Evolutionary conservation across 129 eudicot genomes (phyloP).

Genomic region (Lactuca sativa): DNA sequence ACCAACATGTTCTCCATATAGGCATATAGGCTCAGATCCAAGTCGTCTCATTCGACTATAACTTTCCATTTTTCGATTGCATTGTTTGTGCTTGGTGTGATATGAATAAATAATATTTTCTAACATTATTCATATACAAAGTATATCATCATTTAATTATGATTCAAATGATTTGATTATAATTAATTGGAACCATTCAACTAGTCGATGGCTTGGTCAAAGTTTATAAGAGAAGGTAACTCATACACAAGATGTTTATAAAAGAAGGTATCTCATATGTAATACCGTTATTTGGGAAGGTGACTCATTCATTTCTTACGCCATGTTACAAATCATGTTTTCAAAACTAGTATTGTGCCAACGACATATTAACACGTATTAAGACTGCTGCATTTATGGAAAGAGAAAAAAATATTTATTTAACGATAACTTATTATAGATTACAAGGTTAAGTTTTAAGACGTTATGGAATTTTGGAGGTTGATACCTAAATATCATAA

Average conservation of each 20-base stretch:
- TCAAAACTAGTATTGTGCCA: background rate
- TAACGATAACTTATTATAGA: background rate
- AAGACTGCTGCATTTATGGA: background rate
- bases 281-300: slow-evolving; percentile 8
- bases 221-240: background rate
- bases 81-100: no score
- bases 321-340: slow-evolving; percentile 7
- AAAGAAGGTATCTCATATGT: slow-evolving; percentile 19
- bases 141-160: background rate
- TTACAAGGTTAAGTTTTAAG: no score
- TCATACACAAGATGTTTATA: background rate
- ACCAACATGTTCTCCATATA: no score
- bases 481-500: no score
- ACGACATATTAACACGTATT: background rate
- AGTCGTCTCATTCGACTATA: no score
- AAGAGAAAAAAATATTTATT: no score
- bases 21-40: no score
- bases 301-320: slow-evolving; percentile 18
- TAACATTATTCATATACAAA: background rate
- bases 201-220: background rate
- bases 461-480: no score
- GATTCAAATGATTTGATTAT: no score
- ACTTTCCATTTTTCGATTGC: no score
- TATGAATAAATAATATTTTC: no score
- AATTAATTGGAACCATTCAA: background rate